Evolutionary conservation across 1,284 basidiomycete species (phyloP), one percentile per base, ranked within the genome.

Genomic region (Agroathelia rolfsii): DNA sequence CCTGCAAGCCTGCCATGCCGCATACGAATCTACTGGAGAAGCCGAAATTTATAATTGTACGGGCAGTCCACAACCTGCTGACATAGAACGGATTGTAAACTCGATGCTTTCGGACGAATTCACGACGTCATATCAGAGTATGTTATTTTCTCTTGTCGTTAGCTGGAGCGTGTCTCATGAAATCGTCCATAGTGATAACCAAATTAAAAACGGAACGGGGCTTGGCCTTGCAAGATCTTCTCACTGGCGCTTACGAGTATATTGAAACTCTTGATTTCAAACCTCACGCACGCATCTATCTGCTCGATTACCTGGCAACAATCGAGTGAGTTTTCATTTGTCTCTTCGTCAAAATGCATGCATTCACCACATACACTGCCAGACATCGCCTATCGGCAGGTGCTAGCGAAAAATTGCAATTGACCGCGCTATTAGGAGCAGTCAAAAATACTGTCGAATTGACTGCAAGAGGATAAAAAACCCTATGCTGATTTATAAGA

Each of bases 101-200:
- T 89, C 84, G 8, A 98, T 99, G 95, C 76, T 98, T 55, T 73
- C 81, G 6, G 90, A 96, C 47, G 94, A 97, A 47, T 98, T 98
- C 48, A 92, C 89, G 1, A 94, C 87, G 0, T 79, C 86, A 9
- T 93, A 90, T 52, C 74, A 80, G 44, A 76, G 92, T 95, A 45
- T 43, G 79, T 58, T 22, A 24, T 28, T 16, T 7, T 24, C 11
- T 6, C 24, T n/a, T n/a, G n/a, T n/a, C n/a, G n/a, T n/a, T n/a
- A n/a, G n/a, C n/a, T n/a, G n/a, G n/a, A 27, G 22, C 21, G 4
- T 6, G 17, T 40, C 24, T 17, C 13, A 34, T 46, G 26, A 21
- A 25, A 16, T 30, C 35, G 15, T 12, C 7, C 13, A 10, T 46
- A 96, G 93, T 87, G 66, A 85, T 97, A 31, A 79, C 74, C 5